Evolutionary conservation across 495 filamentous ascomycete genomes (phyloP), one percentile per base, ranked within the genome.

Genomic region (Penicillium lividum): DNA sequence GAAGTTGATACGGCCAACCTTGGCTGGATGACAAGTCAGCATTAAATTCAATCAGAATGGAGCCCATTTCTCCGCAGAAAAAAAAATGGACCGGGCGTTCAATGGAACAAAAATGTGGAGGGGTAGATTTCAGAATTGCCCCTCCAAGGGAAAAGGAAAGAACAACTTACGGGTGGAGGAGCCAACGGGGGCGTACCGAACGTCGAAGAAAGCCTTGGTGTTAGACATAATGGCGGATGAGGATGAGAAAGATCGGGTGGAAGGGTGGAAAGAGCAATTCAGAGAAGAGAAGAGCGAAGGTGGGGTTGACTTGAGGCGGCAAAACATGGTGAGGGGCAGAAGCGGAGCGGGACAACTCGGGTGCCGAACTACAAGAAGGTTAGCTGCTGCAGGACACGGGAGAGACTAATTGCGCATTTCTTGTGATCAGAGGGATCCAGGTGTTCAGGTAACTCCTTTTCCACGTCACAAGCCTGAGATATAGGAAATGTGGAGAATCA

Each of bases 1-100:
- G 83, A 98, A 93, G 78, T 86, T 88, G 82, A 98, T 87, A 67
- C 90, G 90, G 67, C 88, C 91, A 48, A 66, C 71, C 73, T 92
- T 91, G 51, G 72, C 91, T 94, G 70, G 62, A 66, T 53, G 55
- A 42, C 29, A 36, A 38, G 55, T 64, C 29, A 69, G 65, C 36
- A 44, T 51, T 43, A 56, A 45, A n/a, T 49, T 49, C 27, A 22
- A 42, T 58, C 47, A 22, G 28, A 34, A 54, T 43, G 29, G 45
- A 40, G 22, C 27, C 15, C 28, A 43, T 60, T 29, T 4, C 22
- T 28, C 29, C 9, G 42, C 36, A 31, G 8, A 51, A 44, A 11
- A 15, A 44, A 16, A 3, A n/a, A n/a, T n/a, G 52, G 38, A 43
- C 38, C 33, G 45, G 16, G 47, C 16, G 43, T 25, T 28, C 43